Evolutionary conservation across 1,284 basidiomycete genomes (phyloP).

Genomic region (Chiua sp.): DNA sequence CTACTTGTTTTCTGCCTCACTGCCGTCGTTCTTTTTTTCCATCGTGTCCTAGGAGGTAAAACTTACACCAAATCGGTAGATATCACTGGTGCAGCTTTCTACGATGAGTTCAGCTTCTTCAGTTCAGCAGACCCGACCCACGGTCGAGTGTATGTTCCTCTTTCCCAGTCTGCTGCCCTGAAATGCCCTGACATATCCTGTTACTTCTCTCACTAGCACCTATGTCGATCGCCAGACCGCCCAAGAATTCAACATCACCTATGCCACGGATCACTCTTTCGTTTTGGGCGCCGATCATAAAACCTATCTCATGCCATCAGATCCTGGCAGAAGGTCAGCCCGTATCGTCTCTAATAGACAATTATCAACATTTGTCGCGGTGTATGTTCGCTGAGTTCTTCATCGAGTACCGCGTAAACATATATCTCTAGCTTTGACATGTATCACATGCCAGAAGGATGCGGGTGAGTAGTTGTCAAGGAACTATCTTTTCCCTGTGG

Average conservation of each 20-base stretch:
- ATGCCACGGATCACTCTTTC: constrained; percentile 35
- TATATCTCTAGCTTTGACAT: constrained; percentile 28
- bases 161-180: neutral
- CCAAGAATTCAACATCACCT: constrained; percentile 37
- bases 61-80: constrained; percentile 21
- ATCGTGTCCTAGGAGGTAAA: constrained; percentile 5
- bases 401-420: neutral
- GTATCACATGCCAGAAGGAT: constrained; percentile 33
- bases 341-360: constrained; percentile 27
- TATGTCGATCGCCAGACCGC: constrained; percentile 41
- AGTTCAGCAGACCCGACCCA: constrained; percentile 40
- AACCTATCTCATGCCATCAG: constrained; percentile 26
- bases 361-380: constrained; percentile 17
- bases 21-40: neutral
- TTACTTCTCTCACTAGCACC: constrained; percentile 25
- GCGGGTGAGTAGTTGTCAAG: constrained; percentile 24
- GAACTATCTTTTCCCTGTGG: neutral
- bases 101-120: constrained; percentile 37
- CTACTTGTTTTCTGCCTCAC: neutral
- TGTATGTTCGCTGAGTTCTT: constrained; percentile 20
- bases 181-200: constrained; percentile 1
- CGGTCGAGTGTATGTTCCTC: constrained; percentile 37
- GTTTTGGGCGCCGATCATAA: constrained; percentile 42
- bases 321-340: constrained; percentile 33
- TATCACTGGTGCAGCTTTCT: constrained; percentile 35